Conservation (phyloP, 2,329 filamentous ascomycete species). For the Ramularia collo-cygni region DNA sequence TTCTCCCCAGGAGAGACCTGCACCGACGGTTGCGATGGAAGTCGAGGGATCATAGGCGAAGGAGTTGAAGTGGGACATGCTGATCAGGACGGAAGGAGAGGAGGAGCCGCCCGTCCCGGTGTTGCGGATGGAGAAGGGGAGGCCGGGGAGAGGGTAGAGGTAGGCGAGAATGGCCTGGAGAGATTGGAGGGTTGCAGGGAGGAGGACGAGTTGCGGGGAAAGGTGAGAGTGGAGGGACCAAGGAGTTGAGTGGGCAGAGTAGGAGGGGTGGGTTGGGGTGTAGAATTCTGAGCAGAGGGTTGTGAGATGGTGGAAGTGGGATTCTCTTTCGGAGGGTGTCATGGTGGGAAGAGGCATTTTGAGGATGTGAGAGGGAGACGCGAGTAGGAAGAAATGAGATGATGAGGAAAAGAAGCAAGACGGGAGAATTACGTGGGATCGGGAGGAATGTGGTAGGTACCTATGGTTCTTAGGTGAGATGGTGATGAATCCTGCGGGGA, state of each 20-base stretch:
- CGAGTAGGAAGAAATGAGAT: no score
- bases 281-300: conserved; percentile 6
- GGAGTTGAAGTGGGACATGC: conserved; percentile 32
- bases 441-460: no score
- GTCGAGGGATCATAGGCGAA: conserved; percentile 31
- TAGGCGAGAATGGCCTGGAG: conserved; percentile 29
- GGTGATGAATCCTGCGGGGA: no score
- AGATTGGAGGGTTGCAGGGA: conserved; percentile 25
- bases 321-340: no score
- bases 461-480: no score
- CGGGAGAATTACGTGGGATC: no score
- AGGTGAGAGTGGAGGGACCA: conserved; percentile 32
- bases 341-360: no score
- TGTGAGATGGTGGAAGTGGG: no score
- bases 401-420: no score
- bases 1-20: conserved; percentile 34
- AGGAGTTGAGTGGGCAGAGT: conserved; percentile 14
- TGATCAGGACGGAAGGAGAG: conserved; percentile 33
- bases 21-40: conserved; percentile 31
- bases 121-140: conserved; percentile 34
- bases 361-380: no score
- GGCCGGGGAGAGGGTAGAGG: conserved; percentile 25
- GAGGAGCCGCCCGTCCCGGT: conserved; percentile 33
- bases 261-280: conserved; percentile 8
- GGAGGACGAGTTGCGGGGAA: conserved; percentile 30